Evolutionary conservation across 805 yeast genomes (phyloP).

Genomic region (Starmerella stigmatis): DNA sequence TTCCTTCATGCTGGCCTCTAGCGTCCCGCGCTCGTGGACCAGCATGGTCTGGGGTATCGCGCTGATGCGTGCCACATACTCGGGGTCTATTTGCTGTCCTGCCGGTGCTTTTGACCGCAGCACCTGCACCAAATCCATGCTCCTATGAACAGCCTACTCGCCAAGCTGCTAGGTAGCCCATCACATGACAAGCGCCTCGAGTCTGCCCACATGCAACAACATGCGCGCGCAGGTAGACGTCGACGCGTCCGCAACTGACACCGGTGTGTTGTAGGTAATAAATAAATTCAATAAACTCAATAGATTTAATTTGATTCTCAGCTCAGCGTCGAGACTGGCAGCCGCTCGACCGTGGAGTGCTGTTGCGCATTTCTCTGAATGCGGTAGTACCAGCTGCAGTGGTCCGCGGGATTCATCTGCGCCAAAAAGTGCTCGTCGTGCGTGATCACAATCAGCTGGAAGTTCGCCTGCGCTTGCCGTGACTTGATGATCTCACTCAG

Average conservation of each 20-base stretch:
- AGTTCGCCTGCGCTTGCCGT: constrained; percentile 70
- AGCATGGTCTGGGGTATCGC: constrained; percentile 20
- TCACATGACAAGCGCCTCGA: background rate
- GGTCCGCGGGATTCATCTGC: constrained; percentile 73
- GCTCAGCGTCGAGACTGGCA: constrained; percentile 25
- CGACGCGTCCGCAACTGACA: no score
- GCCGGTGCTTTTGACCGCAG: background rate
- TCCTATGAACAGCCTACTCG: background rate
- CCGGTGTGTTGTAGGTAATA: no score
- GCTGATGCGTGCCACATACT: constrained; percentile 18
- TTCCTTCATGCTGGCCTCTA: constrained; percentile 10
- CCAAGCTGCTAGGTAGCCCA: background rate
- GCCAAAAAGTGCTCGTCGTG: constrained; percentile 88
- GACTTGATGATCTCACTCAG: constrained; percentile 62
- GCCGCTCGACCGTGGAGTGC: constrained; percentile 60
- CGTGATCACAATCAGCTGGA: constrained; percentile 89
- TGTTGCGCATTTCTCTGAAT: constrained; percentile 73
- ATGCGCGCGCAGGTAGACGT: no score
- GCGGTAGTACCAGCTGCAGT: constrained; percentile 78
- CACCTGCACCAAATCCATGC: constrained; percentile 4
- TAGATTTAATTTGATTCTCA: background rate
- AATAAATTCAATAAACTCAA: background rate
- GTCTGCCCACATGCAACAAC: no score
- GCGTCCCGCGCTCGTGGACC: constrained; percentile 13
- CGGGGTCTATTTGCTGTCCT: constrained; percentile 10